These are phyloP conservation scores for Auricularia sp. DNA, from an alignment of 768 basidiomycete species.

Conservation along the genomic window DNA sequence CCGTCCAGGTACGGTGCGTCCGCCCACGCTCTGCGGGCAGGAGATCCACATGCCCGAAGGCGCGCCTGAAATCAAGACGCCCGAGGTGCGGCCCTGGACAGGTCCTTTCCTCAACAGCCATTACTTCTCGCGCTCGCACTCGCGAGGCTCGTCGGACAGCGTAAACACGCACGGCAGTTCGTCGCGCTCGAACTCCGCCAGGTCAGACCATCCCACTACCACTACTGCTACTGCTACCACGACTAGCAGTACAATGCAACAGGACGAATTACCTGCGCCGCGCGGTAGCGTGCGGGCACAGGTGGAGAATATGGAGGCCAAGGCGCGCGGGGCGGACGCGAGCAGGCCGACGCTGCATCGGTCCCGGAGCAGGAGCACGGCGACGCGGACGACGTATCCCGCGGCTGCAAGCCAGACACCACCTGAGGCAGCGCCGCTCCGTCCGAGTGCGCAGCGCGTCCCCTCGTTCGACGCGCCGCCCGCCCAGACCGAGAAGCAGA, in stretches of 20 bases:
- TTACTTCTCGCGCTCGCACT: background rate
- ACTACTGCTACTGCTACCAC: background rate
- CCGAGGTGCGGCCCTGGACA: background rate
- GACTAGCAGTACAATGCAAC: background rate
- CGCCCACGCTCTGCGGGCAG: background rate
- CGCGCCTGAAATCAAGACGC: background rate
- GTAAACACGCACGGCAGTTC: background rate
- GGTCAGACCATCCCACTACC: background rate
- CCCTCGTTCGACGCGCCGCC: background rate
- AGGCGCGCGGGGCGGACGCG: background rate
- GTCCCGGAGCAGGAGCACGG: background rate
- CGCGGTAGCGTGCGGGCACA: background rate
- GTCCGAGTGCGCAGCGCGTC: background rate
- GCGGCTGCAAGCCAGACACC: background rate
- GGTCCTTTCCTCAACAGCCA: background rate
- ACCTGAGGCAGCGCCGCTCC: background rate
- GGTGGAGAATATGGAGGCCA: background rate
- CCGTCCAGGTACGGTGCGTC: background rate
- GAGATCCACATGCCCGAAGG: slow-evolving; percentile 1
- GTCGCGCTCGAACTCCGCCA: background rate
- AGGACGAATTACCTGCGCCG: background rate
- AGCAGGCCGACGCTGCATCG: background rate
- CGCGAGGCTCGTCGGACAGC: background rate
- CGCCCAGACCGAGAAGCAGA: background rate
- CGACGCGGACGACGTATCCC: background rate